Base-by-base conservation (phyloP, 306 rosid species). In the Lotus japonicus region DNA sequence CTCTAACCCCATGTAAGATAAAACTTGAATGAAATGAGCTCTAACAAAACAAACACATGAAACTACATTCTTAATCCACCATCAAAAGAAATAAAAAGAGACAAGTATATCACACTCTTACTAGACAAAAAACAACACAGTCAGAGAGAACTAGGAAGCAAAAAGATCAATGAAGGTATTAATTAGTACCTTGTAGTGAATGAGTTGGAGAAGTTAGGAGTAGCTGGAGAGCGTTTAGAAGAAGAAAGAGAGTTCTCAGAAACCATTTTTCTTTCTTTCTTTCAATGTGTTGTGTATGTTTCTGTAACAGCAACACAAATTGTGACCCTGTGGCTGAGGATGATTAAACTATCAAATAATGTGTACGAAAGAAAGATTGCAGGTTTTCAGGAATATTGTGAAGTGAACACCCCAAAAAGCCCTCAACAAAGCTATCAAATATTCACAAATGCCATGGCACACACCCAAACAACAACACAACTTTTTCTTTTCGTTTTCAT, bases 161-260 rank as follows among this genome's bases (percentile, higher is more conserved):
- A 67, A 53, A 68, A 59, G 51, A 57, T 26, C 2, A 26, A 21
- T 21, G 4, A 9, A 57, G 33, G 38, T 9, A 38, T 38, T 31
- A 64, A 72, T 84, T 21, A n/a, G n/a, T n/a, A 91, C 95, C 97
- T 80, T 48, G 97, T 83, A 58, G 91, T 85, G 84, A 86, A 91
- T 77, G 96, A 80, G 76, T 84, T 88, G 84, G 81, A 81, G 66
- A 88, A 79, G 73, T 77, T 88, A 12, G 95, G 88, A 57, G 86
- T 76, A 18, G 78, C 23, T n/a, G 88, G 81, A 36, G 92, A 79
- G 73, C 80, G 85, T 66, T 74, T 69, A 50, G 85, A 79, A 73
- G 80, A 77, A 74, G 92, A 74, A 35, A 86, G 71, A 3, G 85
- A 58, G 78, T 55, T 79, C 43, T 88, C 89, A 51, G 92, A 88